Percentiles rank a stretch among this genome's conserved stretches.
Evolutionary conservation across 2,329 filamentous ascomycete genomes (phyloP).

Genomic region (Penicillium sp.): DNA sequence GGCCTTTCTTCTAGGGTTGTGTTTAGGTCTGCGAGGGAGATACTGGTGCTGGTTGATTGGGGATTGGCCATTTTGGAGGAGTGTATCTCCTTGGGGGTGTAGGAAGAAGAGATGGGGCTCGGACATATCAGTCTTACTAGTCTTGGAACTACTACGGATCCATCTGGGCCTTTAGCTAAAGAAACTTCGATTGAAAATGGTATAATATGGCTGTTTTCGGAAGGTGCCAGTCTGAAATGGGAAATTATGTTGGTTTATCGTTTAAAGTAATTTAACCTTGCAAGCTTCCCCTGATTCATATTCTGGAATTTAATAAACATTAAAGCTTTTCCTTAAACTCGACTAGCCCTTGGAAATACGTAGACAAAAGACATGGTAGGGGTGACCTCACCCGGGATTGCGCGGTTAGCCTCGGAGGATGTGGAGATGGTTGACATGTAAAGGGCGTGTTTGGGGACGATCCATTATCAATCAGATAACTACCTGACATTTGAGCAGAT

Average conservation of each 20-base stretch:
- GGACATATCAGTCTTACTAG: not conserved
- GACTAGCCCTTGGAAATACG: not conserved
- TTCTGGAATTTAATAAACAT: not conserved
- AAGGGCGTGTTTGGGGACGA: not conserved
- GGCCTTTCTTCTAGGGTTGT: not conserved
- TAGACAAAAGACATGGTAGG: not conserved
- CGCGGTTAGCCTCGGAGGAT: not conserved
- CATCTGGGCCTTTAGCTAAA: not conserved
- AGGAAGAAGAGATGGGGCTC: not conserved
- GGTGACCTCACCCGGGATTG: not conserved
- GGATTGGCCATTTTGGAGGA: not conserved
- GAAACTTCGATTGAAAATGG: not conserved
- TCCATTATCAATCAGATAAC: not conserved
- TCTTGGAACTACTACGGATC: not conserved
- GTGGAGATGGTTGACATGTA: not conserved
- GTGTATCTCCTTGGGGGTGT: too few species aligned
- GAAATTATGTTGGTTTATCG: not conserved
- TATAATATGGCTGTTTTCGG: not conserved
- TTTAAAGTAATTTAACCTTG: not conserved
- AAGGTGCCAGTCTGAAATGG: not conserved
- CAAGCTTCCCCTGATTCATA: not conserved
- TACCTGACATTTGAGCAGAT: not conserved
- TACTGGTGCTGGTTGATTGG: not conserved
- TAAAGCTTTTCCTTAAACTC: not conserved
- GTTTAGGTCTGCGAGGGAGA: not conserved